These are phyloP conservation scores for Lactifluus piperatus DNA, from an alignment of 768 basidiomycete genomes.

Conservation along the genomic window DNA sequence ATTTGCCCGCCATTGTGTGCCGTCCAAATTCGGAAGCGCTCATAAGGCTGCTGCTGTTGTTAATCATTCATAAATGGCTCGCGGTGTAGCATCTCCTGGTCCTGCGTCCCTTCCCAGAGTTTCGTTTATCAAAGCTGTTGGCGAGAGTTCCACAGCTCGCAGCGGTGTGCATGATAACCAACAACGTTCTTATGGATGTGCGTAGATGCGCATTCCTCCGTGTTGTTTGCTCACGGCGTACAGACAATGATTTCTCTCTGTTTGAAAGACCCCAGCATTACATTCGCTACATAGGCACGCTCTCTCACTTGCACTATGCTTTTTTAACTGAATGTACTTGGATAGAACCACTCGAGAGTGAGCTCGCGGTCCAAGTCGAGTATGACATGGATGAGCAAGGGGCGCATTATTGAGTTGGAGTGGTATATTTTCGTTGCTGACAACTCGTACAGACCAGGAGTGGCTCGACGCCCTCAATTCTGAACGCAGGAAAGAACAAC, in stretches of 20 bases:
- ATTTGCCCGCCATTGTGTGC: neutral
- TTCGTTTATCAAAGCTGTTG: constrained; percentile 6
- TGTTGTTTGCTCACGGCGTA: constrained; percentile 16
- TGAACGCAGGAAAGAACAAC: constrained; percentile 70
- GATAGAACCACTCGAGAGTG: constrained; percentile 84
- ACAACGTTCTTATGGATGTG: constrained; percentile 33
- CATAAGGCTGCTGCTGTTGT: neutral
- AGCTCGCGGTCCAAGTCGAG: constrained; percentile 88
- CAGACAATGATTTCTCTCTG: constrained; percentile 59
- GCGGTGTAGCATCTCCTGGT: constrained; percentile 31
- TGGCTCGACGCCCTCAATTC: constrained; percentile 85
- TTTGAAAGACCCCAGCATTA: constrained; percentile 78
- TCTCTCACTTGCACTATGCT: neutral
- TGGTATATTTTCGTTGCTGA: neutral
- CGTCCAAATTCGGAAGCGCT: neutral
- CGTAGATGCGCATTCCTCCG: constrained; percentile 24
- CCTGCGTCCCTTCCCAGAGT: constrained; percentile 24
- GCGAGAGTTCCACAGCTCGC: constrained; percentile 34
- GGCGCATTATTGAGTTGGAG: constrained; percentile 24
- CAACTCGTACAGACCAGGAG: constrained; percentile 61
- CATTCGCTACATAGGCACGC: constrained; percentile 81
- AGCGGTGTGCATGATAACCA: constrained; percentile 56
- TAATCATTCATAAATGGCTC: constrained; percentile 27
- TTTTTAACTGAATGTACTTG: neutral
- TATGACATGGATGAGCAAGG: constrained; percentile 99